Evolutionary conservation across 495 filamentous ascomycete species (phyloP), one percentile per base, ranked within the genome.

Genomic region (Penicillium pulvis): DNA sequence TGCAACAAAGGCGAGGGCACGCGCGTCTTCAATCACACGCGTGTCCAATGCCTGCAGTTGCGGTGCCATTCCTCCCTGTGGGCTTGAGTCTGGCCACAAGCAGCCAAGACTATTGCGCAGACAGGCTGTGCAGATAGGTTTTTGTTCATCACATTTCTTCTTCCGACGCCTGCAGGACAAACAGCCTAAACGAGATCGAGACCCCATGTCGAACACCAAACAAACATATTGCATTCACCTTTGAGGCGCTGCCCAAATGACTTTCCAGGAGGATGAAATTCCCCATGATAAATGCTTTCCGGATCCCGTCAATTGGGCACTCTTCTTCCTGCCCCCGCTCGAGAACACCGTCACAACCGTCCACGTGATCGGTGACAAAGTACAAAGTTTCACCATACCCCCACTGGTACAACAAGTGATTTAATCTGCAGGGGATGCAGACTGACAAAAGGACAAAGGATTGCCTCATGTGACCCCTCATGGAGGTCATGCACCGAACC

Each of bases 111-210:
- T 49, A 58, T 65, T 65, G 55, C 58, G 62, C 49, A 61, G 46
- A 52, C 62, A 64, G 39, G 62, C 62, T 24, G 62, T 53, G 55
- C 59, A 65, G 52, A 53, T 53, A 10, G 62, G 62, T 48, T 65
- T 58, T 26, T 48, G 28, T 52, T 65, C 62, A 42, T 61, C 62
- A 41, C 62, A 61, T 58, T 65, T 61, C 59, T 65, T 65, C 39
- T 64, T 64, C 44, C 62, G 62, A 45, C 58, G 58, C 46, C 58
- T 45, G 23, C 62, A 64, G 45, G 58, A 55, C 50, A 64, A 54
- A 43, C 62, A 64, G 20, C 62, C 62, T 45, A 35, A 43, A 17
- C 58, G 58, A 44, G 62, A 64, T 55, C 62, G 51, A 16, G 62
- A 54, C 26, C 58, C 62, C 58, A 58, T 64, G 6, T 39, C 44